Evolutionary conservation across 2,329 filamentous ascomycete species (phyloP).

Genomic region (Pseudogymnoascus sp.): DNA sequence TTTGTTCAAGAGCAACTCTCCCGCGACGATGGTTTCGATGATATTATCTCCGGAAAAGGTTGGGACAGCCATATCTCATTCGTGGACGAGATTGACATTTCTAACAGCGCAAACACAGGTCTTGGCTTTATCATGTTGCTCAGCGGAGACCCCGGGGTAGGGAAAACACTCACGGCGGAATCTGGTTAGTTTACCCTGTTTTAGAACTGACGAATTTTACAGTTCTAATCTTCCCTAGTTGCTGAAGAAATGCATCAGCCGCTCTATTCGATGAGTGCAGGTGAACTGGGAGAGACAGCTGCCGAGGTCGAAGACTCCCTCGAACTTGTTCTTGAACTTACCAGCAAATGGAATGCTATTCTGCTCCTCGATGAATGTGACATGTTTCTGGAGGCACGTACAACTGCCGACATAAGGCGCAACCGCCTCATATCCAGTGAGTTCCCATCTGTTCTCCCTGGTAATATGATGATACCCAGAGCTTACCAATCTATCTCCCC

Average conservation of each 20-base stretch:
- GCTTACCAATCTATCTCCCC: not conserved
- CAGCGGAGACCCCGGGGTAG: constrained; percentile 44
- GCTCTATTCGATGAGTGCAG: constrained; percentile 46
- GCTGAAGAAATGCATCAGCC: constrained; percentile 40
- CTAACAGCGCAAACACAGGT: constrained; percentile 12
- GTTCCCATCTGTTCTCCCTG: not conserved
- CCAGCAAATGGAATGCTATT: constrained; percentile 64
- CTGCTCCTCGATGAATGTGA: constrained; percentile 65
- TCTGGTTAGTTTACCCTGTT: constrained; percentile 38
- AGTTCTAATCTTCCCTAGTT: constrained; percentile 21
- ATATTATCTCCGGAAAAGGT: constrained; percentile 45
- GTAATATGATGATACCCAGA: not conserved
- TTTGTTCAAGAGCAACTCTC: constrained; percentile 42
- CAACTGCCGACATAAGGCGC: constrained; percentile 29
- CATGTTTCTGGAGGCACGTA: constrained; percentile 39
- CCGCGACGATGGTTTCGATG: constrained; percentile 36
- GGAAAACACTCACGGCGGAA: constrained; percentile 59
- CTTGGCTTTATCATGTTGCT: constrained; percentile 31
- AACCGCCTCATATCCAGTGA: constrained; percentile 31
- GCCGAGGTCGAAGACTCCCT: constrained; percentile 56
- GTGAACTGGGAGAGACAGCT: constrained; percentile 60
- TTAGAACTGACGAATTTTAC: not conserved
- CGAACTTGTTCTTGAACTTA: constrained; percentile 60
- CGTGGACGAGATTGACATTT: not conserved
- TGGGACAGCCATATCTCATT: constrained; percentile 19